These are phyloP conservation scores for Monosporozyma yasuniensis DNA, from an alignment of 805 yeast species.

Conservation along the genomic window DNA sequence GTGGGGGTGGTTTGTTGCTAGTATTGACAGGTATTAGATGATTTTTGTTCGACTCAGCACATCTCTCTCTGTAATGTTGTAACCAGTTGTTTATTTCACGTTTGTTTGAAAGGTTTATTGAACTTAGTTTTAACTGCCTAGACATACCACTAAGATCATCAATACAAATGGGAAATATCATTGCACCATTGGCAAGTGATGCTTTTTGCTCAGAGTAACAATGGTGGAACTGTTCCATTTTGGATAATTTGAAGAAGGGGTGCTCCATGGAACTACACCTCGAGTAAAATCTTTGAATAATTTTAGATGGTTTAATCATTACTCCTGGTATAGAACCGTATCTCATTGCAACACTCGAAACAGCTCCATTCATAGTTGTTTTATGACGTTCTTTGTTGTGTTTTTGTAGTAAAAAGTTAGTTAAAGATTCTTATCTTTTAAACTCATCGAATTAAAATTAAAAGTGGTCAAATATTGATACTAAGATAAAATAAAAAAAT, in stretches of 20 bases:
- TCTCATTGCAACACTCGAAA: background rate
- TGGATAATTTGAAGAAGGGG: slow-evolving; percentile 22
- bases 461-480: background rate
- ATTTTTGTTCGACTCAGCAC: background rate
- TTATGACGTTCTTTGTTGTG: background rate
- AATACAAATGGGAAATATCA: slow-evolving; percentile 11
- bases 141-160: slow-evolving; percentile 3
- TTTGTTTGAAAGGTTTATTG: slow-evolving; percentile 12
- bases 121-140: background rate
- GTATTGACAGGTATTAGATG: background rate
- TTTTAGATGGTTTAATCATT: background rate
- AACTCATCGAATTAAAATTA: background rate
- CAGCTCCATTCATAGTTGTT: background rate
- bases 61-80: slow-evolving; percentile 1
- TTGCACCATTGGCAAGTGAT: slow-evolving; percentile 14
- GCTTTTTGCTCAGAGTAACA: slow-evolving; percentile 17
- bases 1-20: no score
- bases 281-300: slow-evolving; percentile 3
- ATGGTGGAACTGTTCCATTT: slow-evolving; percentile 17
- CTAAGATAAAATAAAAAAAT: background rate
- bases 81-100: slow-evolving; percentile 18
- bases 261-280: slow-evolving; percentile 13
- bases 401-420: background rate
- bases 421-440: background rate
- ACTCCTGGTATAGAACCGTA: background rate